Evolutionary conservation across 2,329 filamentous ascomycete genomes (phyloP).

Genomic region (Venturiaceae sp.): DNA sequence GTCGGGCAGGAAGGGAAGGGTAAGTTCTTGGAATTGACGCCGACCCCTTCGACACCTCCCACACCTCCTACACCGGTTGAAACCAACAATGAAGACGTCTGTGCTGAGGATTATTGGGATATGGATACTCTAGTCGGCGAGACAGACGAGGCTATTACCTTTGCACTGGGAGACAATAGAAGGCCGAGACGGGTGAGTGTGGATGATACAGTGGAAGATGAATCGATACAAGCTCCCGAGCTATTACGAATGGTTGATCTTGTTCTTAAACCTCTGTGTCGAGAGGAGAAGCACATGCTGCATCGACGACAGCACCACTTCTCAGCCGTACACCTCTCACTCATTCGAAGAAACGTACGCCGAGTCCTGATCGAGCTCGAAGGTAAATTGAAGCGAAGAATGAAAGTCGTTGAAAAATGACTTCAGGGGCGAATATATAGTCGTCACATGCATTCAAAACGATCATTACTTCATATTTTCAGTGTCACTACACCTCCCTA

Average conservation of each 20-base stretch:
- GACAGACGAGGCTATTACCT: background rate
- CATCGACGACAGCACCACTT: background rate
- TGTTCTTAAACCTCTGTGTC: slow-evolving; percentile 3
- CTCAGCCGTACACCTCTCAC: background rate
- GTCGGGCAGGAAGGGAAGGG: background rate
- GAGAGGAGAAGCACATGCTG: slow-evolving; percentile 1
- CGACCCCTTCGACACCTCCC: background rate
- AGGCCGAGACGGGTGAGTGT: background rate
- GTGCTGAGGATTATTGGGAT: background rate
- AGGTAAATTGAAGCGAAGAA: background rate
- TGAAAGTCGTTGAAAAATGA: background rate
- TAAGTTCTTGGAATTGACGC: background rate
- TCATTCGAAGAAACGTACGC: background rate
- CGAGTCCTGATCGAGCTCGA: background rate
- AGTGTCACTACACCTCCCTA: background rate
- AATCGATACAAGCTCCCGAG: background rate
- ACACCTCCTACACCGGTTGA: background rate
- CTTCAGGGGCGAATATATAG: no score
- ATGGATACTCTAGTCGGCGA: background rate
- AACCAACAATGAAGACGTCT: background rate
- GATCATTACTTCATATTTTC: no score
- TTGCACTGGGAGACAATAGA: background rate
- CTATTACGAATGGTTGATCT: slow-evolving; percentile 2
- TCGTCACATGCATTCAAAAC: no score
- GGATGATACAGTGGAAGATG: background rate